Percentiles rank a stretch among this genome's conserved stretches.
Evolutionary conservation across 192 early-diverging fungal species (phyloP).

Genomic region (Coemansia sp.): DNA sequence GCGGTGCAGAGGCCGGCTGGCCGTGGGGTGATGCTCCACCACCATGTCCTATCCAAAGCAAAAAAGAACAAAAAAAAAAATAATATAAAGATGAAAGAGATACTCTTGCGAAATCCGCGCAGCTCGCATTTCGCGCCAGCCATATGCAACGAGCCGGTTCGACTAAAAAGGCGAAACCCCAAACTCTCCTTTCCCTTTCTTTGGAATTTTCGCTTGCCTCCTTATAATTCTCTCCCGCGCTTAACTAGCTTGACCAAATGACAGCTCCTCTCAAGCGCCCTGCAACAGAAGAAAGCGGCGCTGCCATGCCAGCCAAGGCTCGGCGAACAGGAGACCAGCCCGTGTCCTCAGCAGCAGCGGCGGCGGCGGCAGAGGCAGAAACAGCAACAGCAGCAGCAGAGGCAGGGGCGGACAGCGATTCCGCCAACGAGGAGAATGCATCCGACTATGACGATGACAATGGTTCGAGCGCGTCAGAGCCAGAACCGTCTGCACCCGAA

Average conservation of each 20-base stretch:
- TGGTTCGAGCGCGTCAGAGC: not conserved
- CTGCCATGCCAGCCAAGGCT: slow-evolving; percentile 6
- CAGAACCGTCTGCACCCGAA: not conserved
- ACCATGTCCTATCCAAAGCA: not conserved
- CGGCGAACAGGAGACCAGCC: slow-evolving; percentile 3
- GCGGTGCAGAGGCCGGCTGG: slow-evolving; percentile 45
- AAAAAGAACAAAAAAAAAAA: not conserved
- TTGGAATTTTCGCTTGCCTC: not conserved
- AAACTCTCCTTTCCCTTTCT: not conserved
- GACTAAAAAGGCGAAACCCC: too few species aligned
- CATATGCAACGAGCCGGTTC: not conserved
- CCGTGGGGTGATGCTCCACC: not conserved
- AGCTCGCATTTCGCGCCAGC: not conserved
- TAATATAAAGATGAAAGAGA: not conserved
- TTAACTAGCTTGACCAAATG: not conserved
- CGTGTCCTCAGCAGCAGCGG: not conserved
- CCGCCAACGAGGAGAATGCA: not conserved
- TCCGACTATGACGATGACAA: not conserved
- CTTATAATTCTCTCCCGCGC: not conserved
- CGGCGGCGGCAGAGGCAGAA: too few species aligned
- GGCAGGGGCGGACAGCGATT: not conserved
- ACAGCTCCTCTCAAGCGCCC: not conserved
- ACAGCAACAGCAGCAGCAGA: too few species aligned
- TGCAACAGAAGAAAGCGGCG: not conserved
- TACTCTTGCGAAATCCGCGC: too few species aligned